Conservation (phyloP, 768 basidiomycete genomes). For the Bullera alba region DNA sequence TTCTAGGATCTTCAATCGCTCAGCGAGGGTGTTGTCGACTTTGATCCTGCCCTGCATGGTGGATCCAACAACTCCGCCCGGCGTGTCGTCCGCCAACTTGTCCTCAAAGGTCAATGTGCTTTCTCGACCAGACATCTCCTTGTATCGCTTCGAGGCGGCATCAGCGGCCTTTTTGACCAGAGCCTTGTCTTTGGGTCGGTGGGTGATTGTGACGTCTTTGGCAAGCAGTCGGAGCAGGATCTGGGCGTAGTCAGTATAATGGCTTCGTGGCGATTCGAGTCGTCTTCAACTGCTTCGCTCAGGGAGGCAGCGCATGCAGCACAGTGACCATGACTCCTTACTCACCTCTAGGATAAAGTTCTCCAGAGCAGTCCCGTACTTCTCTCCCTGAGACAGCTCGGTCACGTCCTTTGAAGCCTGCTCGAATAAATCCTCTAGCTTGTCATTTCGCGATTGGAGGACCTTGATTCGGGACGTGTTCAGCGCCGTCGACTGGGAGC, state of each 20-base stretch:
- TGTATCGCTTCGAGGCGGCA: slow-evolving; percentile 61
- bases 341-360: slow-evolving; percentile 69
- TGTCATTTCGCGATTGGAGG: slow-evolving; percentile 83
- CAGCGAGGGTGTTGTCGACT: slow-evolving; percentile 90
- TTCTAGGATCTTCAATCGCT: slow-evolving; percentile 78
- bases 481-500: slow-evolving; percentile 88
- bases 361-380: slow-evolving; percentile 76
- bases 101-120: slow-evolving; percentile 59
- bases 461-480: slow-evolving; percentile 91
- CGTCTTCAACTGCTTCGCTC: too few species aligned
- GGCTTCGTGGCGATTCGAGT: too few species aligned
- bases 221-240: slow-evolving; percentile 78
- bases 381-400: slow-evolving; percentile 53
- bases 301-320: too few species aligned
- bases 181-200: slow-evolving; percentile 62
- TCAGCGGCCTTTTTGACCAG: slow-evolving; percentile 60
- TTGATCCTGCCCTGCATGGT: slow-evolving; percentile 71
- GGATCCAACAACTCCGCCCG: slow-evolving; percentile 75
- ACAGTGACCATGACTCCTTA: too few species aligned
- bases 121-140: slow-evolving; percentile 66
- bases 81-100: slow-evolving; percentile 59
- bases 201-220: slow-evolving; percentile 58
- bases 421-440: slow-evolving; percentile 79
- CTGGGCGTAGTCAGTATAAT: slow-evolving; percentile 30
- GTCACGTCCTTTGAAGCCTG: slow-evolving; percentile 61